Evolutionary conservation across 78 protist species (phyloP).

Genomic region (Dictyostelium intermedium): DNA sequence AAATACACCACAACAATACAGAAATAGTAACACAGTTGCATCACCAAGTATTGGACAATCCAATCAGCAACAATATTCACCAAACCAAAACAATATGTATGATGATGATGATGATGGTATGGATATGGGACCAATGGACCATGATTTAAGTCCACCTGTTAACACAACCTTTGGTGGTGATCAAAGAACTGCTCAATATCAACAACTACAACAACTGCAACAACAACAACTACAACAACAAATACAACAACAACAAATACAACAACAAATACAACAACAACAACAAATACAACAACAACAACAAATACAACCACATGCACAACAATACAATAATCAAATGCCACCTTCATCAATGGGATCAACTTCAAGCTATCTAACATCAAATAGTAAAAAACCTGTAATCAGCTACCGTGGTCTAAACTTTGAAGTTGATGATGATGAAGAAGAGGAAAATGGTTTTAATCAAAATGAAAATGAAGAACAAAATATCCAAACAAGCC

Average conservation of each 20-base stretch:
- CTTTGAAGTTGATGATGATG: conserved; percentile 32
- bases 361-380: not conserved
- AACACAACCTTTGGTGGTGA: not conserved
- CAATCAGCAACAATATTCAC: not conserved
- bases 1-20: not conserved
- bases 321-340: not conserved
- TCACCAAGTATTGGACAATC: not conserved
- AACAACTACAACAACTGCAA: not conserved
- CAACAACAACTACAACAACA: conserved; percentile 2
- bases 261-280: not conserved
- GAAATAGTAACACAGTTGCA: not conserved
- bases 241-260: not conserved
- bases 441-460: not conserved
- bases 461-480: conserved; percentile 6
- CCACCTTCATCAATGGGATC: not conserved
- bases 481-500: not conserved
- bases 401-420: not conserved
- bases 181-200: not conserved
- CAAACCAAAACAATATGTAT: not conserved
- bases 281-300: not conserved
- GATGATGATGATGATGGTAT: not conserved
- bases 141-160: not conserved
- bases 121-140: not conserved
- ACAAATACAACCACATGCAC: conserved; percentile 11
- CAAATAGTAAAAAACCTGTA: not conserved